Percentiles rank a stretch among this genome's conserved stretches.
Evolutionary conservation across 2,329 filamentous ascomycete genomes (phyloP).

Genomic region (Curvularia eragrostidis): DNA sequence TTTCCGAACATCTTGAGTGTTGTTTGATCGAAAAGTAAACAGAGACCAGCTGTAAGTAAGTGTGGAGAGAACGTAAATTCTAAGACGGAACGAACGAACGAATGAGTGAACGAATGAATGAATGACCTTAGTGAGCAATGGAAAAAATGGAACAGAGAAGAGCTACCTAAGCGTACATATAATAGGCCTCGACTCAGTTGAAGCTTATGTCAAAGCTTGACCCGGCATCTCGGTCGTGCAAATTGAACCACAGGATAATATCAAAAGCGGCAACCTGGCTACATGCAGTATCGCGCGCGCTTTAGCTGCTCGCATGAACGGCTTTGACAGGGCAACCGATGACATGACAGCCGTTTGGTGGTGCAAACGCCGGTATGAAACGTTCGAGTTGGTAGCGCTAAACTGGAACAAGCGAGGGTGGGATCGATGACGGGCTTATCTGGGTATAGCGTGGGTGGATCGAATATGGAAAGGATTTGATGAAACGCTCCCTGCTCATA

Average conservation of each 20-base stretch:
- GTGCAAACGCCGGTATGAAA: conserved; percentile 29
- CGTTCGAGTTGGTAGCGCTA: conserved; percentile 21
- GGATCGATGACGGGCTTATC: conserved; percentile 5
- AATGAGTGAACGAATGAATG: conserved; percentile 20
- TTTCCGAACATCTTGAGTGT: conserved; percentile 42
- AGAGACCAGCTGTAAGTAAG: conserved; percentile 32
- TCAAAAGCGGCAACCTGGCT: conserved; percentile 11
- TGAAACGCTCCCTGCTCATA: conserved; percentile 25
- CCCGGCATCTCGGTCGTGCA: conserved; percentile 1
- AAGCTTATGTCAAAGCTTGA: conserved; percentile 6
- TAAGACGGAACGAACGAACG: conserved; percentile 16
- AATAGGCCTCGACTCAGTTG: conserved; percentile 18
- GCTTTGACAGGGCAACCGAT: conserved; percentile 16
- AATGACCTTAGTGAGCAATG: conserved; percentile 28
- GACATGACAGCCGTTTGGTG: conserved; percentile 17
- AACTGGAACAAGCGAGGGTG: background rate
- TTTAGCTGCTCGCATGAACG: conserved; percentile 16
- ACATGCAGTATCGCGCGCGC: conserved; percentile 26
- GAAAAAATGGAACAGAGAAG: conserved; percentile 15
- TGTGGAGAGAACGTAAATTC: conserved; percentile 15
- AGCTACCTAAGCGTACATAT: conserved; percentile 6
- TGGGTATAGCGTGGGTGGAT: conserved; percentile 14
- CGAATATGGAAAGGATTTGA: conserved; percentile 21
- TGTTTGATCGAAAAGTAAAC: conserved; percentile 20
- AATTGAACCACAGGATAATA: conserved; percentile 3